Evolutionary conservation across 176 grass and related monocot genomes (phyloP), one percentile per base, ranked within the genome.

Genomic region (Zoysia japonica): DNA sequence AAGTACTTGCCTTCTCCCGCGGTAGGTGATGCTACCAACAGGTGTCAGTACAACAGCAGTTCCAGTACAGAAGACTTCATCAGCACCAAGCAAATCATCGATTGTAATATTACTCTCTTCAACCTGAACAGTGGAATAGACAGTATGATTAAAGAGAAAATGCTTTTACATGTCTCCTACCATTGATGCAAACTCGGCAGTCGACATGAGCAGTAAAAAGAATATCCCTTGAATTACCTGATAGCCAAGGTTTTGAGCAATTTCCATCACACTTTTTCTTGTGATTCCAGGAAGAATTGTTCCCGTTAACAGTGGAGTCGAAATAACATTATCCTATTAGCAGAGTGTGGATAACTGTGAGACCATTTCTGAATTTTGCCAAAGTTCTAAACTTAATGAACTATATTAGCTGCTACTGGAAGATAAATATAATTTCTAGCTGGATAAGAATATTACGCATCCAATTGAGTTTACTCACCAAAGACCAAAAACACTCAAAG

Each of bases 11-110:
- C 83, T 92, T 89, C 80, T 97, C 52, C 86, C 89, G 37, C 61
- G 74, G 44, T 90, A 92, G 37, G 86, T 88, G 60, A 98, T 89
- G 78, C 92, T 87, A 44, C 92, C 95, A 41, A 92, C 88, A 66
- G 95, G 86, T 55, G 92, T 89, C 11, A 97, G 54, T 36, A 92
- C 95, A 85, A 98, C 92, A 35, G 95, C 88, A 39, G 95, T 94
- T 77, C 92, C 95, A 4, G 92, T 98, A 69, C 95, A 98, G 45
- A 98, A 97, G 61, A 94, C 92, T 83, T 98, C 95, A 83, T 94
- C 89, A 36, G 95, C 88, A 5, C 85, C 87, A 78, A 94, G 77
- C 66, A 98, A 67, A 60, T 98, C 90, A 50, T 94, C 92, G 74
- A 94, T 89, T 54, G 83, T 71, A 51, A 92, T 77, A 61, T 68